Evolutionary conservation across 139 green algal species (phyloP).

Genomic region (Tetradesmus lagerheimii): DNA sequence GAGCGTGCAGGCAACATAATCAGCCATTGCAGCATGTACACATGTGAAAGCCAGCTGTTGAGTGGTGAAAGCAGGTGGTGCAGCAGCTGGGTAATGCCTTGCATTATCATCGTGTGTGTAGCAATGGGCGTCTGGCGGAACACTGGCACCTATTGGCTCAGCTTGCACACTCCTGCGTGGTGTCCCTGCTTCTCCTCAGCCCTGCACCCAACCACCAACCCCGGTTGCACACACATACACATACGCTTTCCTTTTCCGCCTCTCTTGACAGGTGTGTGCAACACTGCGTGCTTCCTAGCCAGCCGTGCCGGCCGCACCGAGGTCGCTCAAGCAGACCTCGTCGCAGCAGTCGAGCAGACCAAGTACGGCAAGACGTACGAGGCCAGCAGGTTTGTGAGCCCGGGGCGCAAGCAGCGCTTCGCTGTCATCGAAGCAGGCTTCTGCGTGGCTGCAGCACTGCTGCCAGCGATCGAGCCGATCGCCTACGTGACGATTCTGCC

Average conservation of each 20-base stretch:
- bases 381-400: conserved; percentile 54
- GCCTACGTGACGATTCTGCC: conserved; percentile 82
- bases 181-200: too few relatives aligned
- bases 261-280: conserved; percentile 77
- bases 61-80: too few relatives aligned
- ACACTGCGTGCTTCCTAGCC: conserved; percentile 83
- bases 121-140: too few relatives aligned
- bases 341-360: conserved; percentile 70
- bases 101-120: too few relatives aligned
- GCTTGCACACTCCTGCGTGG: too few relatives aligned
- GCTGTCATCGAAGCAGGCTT: conserved; percentile 84
- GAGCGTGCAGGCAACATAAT: neutral
- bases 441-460: conserved; percentile 77
- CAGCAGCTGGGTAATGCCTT: too few relatives aligned
- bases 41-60: too few relatives aligned
- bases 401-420: conserved; percentile 63
- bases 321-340: conserved; percentile 73
- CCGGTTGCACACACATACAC: too few relatives aligned
- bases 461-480: conserved; percentile 91
- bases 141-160: too few relatives aligned
- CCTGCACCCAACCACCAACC: neutral
- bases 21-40: neutral
- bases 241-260: neutral
- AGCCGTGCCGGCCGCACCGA: conserved; percentile 62
- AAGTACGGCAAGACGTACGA: conserved; percentile 61